Base-by-base conservation (phyloP, 306 rosid genomes). In the Quercus parvula region DNA sequence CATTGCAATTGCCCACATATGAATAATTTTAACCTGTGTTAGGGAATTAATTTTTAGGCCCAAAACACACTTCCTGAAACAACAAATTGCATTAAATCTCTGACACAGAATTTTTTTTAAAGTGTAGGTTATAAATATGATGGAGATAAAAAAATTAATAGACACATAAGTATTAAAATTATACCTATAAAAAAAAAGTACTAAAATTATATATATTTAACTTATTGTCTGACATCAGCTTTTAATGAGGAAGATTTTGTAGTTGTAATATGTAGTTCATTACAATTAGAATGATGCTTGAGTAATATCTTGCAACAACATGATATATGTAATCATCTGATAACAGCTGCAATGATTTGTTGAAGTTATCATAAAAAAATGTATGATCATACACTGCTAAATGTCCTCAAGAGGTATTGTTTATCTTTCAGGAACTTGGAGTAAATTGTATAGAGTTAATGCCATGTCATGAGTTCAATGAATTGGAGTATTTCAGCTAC, bases 401-500 rank as follows among this genome's bases (percentile, higher is more conserved):
- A 51, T 86, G 35, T 78, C 75, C 77, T 85, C 81, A 77, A 52
- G 74, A 81, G 77, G 71, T 78, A 57, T 44, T 76, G 30, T 82
- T 84, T 81, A 25, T 85, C 82, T 87, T 86, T 78, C 88, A 95
- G 99, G 99, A 92, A 71, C 94, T 95, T 83, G 99, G 99, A 78
- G 79, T 95, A 76, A 93, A 95, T 84, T 95, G 99, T 84, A 69
- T 95, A 77, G 99, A 95, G 85, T 85, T 95, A 84, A 90, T 95
- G 99, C 99, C 99, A 71, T 92, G 96, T 68, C 97, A 95, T 35
- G 99, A 90, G 87, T 95, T 93, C 92, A 95, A 95, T 76, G 99
- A 95, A 89, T 86, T 93, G 85, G 99, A 95, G 78, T 82, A 90
- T 86, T 93, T 49, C 77, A 78, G 96, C 90, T 89, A 95, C 91